Percentiles rank a stretch among this genome's conserved stretches.
Evolutionary conservation across 2,329 filamentous ascomycete genomes (phyloP).

Genomic region (Verticillium longisporum): DNA sequence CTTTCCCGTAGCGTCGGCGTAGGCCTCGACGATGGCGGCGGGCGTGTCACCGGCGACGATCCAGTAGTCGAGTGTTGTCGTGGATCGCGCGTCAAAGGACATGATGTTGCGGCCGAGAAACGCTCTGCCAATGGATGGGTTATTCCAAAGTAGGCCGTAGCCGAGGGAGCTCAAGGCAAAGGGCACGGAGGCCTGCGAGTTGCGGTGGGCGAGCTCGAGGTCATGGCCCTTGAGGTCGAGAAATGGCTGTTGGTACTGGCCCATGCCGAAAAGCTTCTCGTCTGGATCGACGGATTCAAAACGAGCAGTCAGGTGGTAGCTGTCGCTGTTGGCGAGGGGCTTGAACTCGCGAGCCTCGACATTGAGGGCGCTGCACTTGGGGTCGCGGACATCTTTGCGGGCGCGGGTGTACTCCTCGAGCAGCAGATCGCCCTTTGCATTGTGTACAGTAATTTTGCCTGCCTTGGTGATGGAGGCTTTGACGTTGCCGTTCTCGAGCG

Average conservation of each 20-base stretch:
- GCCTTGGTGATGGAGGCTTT: constrained; percentile 18
- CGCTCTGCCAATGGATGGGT: constrained; percentile 50
- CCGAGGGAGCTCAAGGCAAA: constrained; percentile 50
- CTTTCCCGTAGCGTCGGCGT: constrained; percentile 45
- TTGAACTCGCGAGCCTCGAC: constrained; percentile 49
- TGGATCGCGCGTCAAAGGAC: constrained; percentile 51
- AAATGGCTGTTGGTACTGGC: constrained; percentile 55
- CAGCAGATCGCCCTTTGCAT: constrained; percentile 17
- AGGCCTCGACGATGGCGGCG: constrained; percentile 43
- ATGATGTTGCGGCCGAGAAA: constrained; percentile 52
- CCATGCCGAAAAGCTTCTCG: constrained; percentile 58
- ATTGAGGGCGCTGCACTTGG: constrained; percentile 47
- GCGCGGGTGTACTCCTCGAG: constrained; percentile 24
- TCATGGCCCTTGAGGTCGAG: constrained; percentile 53
- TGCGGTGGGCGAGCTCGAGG: constrained; percentile 55
- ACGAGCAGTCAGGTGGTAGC: constrained; percentile 46
- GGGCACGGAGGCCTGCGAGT: constrained; percentile 55
- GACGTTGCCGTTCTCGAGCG: constrained; percentile 22
- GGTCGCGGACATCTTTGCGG: constrained; percentile 30
- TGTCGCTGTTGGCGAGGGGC: constrained; percentile 36
- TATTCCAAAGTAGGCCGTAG: constrained; percentile 58
- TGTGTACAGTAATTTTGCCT: constrained; percentile 22
- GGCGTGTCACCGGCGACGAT: constrained; percentile 48
- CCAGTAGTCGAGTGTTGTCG: constrained; percentile 53
- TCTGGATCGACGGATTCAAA: constrained; percentile 44